Percentiles rank a stretch among this genome's conserved stretches.
Evolutionary conservation across 345 rosid species (phyloP).

Genomic region (Heritiera fomes): DNA sequence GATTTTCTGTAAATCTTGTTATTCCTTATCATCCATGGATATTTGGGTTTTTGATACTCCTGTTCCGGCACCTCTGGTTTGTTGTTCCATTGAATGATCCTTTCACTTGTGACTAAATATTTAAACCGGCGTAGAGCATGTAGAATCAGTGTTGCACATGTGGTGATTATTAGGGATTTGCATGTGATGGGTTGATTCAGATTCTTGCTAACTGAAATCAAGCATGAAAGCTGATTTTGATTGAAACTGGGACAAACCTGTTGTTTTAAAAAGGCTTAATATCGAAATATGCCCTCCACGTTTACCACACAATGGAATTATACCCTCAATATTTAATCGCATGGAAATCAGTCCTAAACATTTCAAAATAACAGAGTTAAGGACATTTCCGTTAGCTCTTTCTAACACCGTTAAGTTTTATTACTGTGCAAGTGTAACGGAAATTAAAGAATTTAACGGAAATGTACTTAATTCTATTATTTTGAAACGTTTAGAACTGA

Average conservation of each 20-base stretch:
- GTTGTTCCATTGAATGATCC: not conserved
- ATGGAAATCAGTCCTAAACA: too few relatives aligned
- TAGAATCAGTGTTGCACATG: not conserved
- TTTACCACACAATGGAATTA: too few relatives aligned
- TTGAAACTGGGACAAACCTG: not conserved
- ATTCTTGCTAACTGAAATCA: conserved; percentile 1
- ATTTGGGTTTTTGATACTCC: not conserved
- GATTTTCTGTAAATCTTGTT: not conserved
- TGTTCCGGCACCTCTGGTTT: not conserved
- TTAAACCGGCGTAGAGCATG: not conserved
- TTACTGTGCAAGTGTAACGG: too few relatives aligned
- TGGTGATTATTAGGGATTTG: not conserved
- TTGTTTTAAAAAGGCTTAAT: not conserved
- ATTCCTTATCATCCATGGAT: not conserved
- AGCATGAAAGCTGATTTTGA: not conserved
- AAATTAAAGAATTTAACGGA: too few relatives aligned
- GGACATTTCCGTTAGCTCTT: too few relatives aligned
- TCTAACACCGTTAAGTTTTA: too few relatives aligned
- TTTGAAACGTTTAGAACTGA: too few relatives aligned
- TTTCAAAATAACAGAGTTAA: too few relatives aligned
- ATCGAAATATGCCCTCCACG: too few relatives aligned
- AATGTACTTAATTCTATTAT: too few relatives aligned
- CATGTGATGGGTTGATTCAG: not conserved
- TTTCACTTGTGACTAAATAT: not conserved
- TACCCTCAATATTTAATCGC: too few relatives aligned